phyloP scores from a whole-genome alignment of 352 stramenopile genomes.

The Pythium sp. region DNA sequence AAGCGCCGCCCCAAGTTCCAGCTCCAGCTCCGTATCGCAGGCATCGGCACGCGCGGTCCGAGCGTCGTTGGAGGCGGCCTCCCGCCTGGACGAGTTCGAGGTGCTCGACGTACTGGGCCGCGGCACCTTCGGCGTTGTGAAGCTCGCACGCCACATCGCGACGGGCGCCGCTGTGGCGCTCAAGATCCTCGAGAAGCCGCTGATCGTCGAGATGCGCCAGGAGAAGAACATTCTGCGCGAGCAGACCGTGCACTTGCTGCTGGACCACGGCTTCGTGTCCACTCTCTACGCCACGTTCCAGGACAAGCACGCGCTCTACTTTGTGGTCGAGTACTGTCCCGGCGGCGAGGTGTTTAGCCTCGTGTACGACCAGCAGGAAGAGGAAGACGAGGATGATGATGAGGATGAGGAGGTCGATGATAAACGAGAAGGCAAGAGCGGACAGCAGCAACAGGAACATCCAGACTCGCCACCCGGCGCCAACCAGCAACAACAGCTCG shows the following conservation, averaged over 20 bases:
- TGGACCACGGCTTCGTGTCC: conserved; percentile 60
- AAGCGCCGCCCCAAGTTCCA: neutral
- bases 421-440: conserved; percentile 19
- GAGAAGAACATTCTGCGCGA: conserved; percentile 72
- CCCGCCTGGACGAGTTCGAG: conserved; percentile 44
- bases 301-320: conserved; percentile 67
- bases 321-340: conserved; percentile 72
- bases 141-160: conserved; percentile 55
- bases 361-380: conserved; percentile 75
- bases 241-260: conserved; percentile 53
- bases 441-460: neutral
- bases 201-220: conserved; percentile 53
- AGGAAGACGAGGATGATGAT: conserved; percentile 18
- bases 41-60: neutral
- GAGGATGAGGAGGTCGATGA: conserved; percentile 20
- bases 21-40: neutral
- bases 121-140: conserved; percentile 71
- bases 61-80: conserved; percentile 28
- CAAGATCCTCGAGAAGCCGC: conserved; percentile 47
- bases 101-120: conserved; percentile 57
- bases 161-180: conserved; percentile 55
- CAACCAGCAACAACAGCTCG: conserved; percentile 17
- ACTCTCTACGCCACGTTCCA: conserved; percentile 72
- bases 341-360: conserved; percentile 87
- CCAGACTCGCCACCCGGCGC: neutral